These are phyloP conservation scores for Xylaria arbuscula DNA, from an alignment of 2,329 filamentous ascomycete genomes.

Conservation along the genomic window DNA sequence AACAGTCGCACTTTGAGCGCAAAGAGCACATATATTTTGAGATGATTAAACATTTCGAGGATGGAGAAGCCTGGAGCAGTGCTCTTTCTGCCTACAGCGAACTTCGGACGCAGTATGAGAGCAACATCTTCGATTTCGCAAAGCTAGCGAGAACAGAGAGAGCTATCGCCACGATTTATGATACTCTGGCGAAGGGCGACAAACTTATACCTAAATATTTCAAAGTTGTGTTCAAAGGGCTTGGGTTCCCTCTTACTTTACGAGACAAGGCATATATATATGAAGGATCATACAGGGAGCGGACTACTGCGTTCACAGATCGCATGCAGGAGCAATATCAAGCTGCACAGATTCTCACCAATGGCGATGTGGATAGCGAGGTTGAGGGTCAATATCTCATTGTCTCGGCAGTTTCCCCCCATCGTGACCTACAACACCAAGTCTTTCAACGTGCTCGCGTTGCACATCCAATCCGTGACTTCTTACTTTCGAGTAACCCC, in stretches of 20 bases:
- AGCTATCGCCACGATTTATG: constrained; percentile 92
- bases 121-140: constrained; percentile 87
- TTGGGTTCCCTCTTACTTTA: constrained; percentile 84
- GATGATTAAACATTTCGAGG: constrained; percentile 95
- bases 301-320: constrained; percentile 84
- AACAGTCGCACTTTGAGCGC: constrained; percentile 89
- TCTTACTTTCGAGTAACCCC: constrained; percentile 79
- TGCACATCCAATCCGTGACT: constrained; percentile 84
- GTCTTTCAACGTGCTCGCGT: constrained; percentile 92
- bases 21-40: constrained; percentile 93
- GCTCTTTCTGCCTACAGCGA: constrained; percentile 90
- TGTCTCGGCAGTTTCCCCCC: constrained; percentile 81
- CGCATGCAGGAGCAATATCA: constrained; percentile 93
- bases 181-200: constrained; percentile 85
- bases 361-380: constrained; percentile 76
- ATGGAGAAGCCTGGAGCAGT: constrained; percentile 92
- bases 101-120: constrained; percentile 90
- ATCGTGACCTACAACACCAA: constrained; percentile 83
- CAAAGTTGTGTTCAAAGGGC: constrained; percentile 87
- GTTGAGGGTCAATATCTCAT: constrained; percentile 92
- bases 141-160: constrained; percentile 91
- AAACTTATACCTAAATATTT: constrained; percentile 86
- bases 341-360: constrained; percentile 80
- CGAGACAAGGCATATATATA: constrained; percentile 94
- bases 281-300: constrained; percentile 81